Evolutionary conservation across 2,329 filamentous ascomycete genomes (phyloP), one percentile per base, ranked within the genome.

Genomic region (Botrytis deweyae): DNA sequence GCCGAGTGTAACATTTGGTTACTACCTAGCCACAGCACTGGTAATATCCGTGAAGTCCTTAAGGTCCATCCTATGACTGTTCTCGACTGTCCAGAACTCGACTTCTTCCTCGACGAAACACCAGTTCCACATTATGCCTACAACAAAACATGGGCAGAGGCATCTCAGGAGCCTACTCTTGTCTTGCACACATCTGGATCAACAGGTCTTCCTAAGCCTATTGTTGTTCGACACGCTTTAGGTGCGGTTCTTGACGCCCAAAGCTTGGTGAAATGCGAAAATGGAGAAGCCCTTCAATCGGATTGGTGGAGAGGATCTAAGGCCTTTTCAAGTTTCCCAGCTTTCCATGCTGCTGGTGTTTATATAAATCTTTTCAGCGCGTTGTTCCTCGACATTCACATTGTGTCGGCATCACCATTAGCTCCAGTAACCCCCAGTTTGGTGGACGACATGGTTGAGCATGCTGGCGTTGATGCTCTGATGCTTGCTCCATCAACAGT

Each of bases 131-230:
- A 70, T 33, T 73, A 73, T 55, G 42, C 72, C n/a, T 72, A 76
- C 40, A 67, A 64, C 16, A 65, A 74, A 10, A 75, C 72, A 3
- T 83, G 80, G 36, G 78, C 80, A 1, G 76, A 81, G 33, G 72
- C 52, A 14, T 67, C 33, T 12, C 18, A 63, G 22, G 64, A 74
- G 7, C 71, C 73, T 22, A 16, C 70, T 49, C 44, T 76, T 25
- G 38, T 74, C 58, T n/a, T 74, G 20, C 75, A 76, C 63, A 75
- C 75, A 59, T 76, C 75, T 20, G 75, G 74, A 25, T 76, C 74
- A 33, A 76, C 74, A 20, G 75, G 74, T n/a, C 40, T 73, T 9
- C 76, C 75, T 46, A 77, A 75, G 52, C 72, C 74, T 46, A 72
- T 76, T n/a, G 55, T 70, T 38, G 62, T 73, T 14, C 40, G 64